phyloP scores from a whole-genome alignment of 371 early-diverging fungal genomes.

The Paraphysoderma sedebokerense region DNA sequence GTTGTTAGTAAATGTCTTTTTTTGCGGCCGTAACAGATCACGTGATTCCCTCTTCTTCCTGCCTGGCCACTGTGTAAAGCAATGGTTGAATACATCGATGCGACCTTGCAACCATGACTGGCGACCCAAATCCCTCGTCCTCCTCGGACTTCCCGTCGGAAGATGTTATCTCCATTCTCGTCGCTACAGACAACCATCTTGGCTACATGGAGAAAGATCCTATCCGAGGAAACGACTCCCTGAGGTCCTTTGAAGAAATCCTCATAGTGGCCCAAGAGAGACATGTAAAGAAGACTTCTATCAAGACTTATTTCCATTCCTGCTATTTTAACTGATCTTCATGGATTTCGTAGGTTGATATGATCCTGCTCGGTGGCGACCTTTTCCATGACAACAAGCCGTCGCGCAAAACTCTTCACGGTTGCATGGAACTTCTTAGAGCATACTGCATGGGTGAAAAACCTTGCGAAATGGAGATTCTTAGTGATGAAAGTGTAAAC shows the following conservation, averaged over 20 bases:
- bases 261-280: slow-evolving; percentile 51
- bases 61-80: too few relatives aligned
- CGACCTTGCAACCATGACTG: too few relatives aligned
- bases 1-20: too few relatives aligned
- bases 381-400: slow-evolving; percentile 97
- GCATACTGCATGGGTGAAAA: slow-evolving; percentile 69
- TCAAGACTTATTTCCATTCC: background rate
- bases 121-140: too few relatives aligned
- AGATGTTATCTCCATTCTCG: slow-evolving; percentile 32
- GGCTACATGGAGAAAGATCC: slow-evolving; percentile 94
- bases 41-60: too few relatives aligned
- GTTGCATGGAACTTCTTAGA: slow-evolving; percentile 58
- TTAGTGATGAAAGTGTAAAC: slow-evolving; percentile 55
- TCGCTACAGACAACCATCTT: slow-evolving; percentile 96
- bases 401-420: slow-evolving; percentile 60
- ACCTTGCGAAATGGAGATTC: slow-evolving; percentile 47
- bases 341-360: slow-evolving; percentile 54
- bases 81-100: too few relatives aligned
- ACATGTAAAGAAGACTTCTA: slow-evolving; percentile 15
- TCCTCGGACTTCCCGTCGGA: background rate
- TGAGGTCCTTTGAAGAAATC: slow-evolving; percentile 88
- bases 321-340: background rate
- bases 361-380: slow-evolving; percentile 96
- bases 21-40: too few relatives aligned
- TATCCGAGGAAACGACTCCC: slow-evolving; percentile 80